A percentile compares a stretch with the other conserved stretches of the same genome.
phyloP scores from a whole-genome alignment of 1,139 yeast genomes.

The Suhomyces anneliseae region DNA sequence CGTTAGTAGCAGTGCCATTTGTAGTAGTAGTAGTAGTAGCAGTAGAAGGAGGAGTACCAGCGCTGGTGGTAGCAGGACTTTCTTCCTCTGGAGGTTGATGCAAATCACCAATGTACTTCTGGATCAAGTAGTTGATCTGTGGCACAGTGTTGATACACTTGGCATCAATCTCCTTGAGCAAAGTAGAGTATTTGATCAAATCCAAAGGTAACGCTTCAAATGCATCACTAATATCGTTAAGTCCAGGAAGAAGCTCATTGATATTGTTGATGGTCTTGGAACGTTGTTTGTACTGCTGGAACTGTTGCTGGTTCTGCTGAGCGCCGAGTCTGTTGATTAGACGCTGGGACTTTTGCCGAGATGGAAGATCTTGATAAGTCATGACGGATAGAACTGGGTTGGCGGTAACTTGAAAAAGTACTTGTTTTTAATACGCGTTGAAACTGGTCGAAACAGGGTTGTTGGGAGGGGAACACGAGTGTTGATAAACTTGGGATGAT shows the following conservation, averaged over 20 bases:
- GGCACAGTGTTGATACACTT: conserved; percentile 82
- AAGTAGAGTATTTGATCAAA: conserved; percentile 79
- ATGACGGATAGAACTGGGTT: conserved; percentile 11
- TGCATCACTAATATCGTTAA: conserved; percentile 89
- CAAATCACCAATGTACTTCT: conserved; percentile 49
- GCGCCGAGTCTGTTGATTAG: conserved; percentile 36
- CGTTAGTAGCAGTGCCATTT: too few relatives aligned
- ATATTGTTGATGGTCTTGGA: conserved; percentile 35
- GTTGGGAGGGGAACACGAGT: neutral
- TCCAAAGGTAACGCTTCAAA: conserved; percentile 89
- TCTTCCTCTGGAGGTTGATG: conserved; percentile 23
- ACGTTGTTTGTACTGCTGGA: conserved; percentile 36
- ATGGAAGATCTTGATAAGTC: conserved; percentile 41
- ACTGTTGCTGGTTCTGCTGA: conserved; percentile 26
- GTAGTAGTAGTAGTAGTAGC: too few relatives aligned
- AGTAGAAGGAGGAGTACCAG: too few relatives aligned
- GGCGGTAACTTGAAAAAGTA: neutral
- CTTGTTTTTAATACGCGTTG: neutral
- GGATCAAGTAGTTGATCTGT: conserved; percentile 57
- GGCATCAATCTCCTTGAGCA: conserved; percentile 91
- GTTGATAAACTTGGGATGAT: neutral
- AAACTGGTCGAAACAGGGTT: neutral
- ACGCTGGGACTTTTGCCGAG: conserved; percentile 52
- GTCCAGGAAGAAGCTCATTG: conserved; percentile 70
- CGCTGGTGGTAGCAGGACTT: too few relatives aligned